Evolutionary conservation across 306 rosid species (phyloP), one percentile per base, ranked within the genome.

Genomic region (Sesbania bispinosa): DNA sequence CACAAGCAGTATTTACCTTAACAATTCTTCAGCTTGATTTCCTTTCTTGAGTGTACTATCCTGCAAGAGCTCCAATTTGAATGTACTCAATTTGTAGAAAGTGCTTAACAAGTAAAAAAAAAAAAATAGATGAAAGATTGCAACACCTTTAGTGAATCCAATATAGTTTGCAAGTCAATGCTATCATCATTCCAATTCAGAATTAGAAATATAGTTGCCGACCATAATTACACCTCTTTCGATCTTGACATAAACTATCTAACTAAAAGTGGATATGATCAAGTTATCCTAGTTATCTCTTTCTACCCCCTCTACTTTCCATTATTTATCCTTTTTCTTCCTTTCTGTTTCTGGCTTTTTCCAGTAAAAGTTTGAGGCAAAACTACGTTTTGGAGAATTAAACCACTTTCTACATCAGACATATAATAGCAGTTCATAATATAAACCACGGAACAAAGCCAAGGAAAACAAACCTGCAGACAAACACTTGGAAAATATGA

Each of bases 11-110:
- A 41, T 43, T 62, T 82, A 93, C 98, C 98, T 90, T 83, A 93
- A 75, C 11, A 93, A 84, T 79, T 93, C 98, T 81, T 90, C 96
- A 10, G 58, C 65, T 76, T 82, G 88, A 73, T 81, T 79, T 62
- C 64, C 87, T 80, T 82, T 85, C 36, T 50, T 76, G 55, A 79
- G 70, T 29, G 71, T 24, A 48, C 66, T 76, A 54, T 77, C 90
- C 96, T 92, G 96, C 84, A 75, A 76, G 62, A 71, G 32, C 26
- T 30, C 71, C 69, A 67, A 73, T 73, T 43, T 68, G 46, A 42
- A 51, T 23, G 41, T 20, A 35, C 16, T 27, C 41, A 10, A 18
- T 43, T 21, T 55, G 66, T 47, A 50, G 26, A 8, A 29, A 19
- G 32, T 42, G 69, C 45, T 67, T 54, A 51, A 67, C 42, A 30